Conservation (phyloP, 2,329 filamentous ascomycete species). For the Fusarium falciforme region DNA sequence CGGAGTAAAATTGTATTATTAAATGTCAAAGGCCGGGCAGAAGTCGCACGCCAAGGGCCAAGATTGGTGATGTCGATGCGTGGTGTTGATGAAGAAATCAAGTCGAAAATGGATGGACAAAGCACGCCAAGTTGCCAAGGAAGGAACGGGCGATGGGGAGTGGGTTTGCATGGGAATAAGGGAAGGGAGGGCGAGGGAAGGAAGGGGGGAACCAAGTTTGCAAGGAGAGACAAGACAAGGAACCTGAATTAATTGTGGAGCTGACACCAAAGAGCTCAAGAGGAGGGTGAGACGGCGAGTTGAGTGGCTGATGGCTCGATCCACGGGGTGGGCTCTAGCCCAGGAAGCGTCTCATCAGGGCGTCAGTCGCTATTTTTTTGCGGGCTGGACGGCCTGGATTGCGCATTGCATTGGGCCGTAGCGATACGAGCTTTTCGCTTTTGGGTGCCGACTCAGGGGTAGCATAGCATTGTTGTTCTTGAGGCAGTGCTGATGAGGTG, state of each 20-base stretch:
- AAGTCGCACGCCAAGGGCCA: neutral
- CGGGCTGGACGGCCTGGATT: constrained; percentile 16
- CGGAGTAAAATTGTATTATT: constrained; percentile 6
- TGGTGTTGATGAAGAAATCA: constrained; percentile 40
- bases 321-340: constrained; percentile 15
- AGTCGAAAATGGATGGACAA: constrained; percentile 19
- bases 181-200: constrained; percentile 24
- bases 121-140: constrained; percentile 40
- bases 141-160: constrained; percentile 34
- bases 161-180: constrained; percentile 28
- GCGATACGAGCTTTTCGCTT: neutral
- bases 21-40: neutral
- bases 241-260: constrained; percentile 30
- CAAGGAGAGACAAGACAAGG: constrained; percentile 21
- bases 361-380: constrained; percentile 27
- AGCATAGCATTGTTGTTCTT: neutral
- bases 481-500: neutral
- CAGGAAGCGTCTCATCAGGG: constrained; percentile 23
- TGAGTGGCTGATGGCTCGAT: constrained; percentile 25
- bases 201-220: constrained; percentile 1
- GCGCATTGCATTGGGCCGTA: constrained; percentile 17
- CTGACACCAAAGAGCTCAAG: neutral
- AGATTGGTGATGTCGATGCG: constrained; percentile 21
- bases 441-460: constrained; percentile 21
- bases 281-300: constrained; percentile 32